Evolutionary conservation across 2,329 filamentous ascomycete species (phyloP), one percentile per base, ranked within the genome.

Genomic region (Nothopassalora personata): DNA sequence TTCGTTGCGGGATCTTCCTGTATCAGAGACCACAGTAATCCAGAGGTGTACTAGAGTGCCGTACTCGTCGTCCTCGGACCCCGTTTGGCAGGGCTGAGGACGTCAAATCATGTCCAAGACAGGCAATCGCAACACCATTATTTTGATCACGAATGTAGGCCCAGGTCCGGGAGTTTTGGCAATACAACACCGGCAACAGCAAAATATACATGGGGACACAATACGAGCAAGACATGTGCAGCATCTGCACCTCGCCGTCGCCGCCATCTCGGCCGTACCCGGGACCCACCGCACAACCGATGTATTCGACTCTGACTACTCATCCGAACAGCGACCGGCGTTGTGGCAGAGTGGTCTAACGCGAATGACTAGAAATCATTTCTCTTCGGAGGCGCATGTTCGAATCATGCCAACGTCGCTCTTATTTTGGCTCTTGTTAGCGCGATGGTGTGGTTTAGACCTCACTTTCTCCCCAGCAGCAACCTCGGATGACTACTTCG

Each of bases 351-450:
- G 50, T 53, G 50, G 50, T 53, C 39, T 53, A 53, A 33, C 27
- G 50, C 50, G 50, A 53, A 31, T 53, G 50, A 53, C 50, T 53
- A 53, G 50, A 53, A 53, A 53, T 53, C 50, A 53, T 31, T 53
- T 53, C 30, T 36, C 50, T 53, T 53, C 50, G 50, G 50, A 36
- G 30, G 50, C 50, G 31, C 30, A 53, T 33, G 50, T 53, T 53
- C 50, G 50, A 53, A 34, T 52, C 49, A 30, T 52, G 49, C 28
- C 27, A 19, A 15, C 27, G 49, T 52, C 49, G 49, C 27, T 19
- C 13, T 52, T 52, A 15, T 52, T 52, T 52, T 34, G 5, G 13
- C 7, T 49, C 28, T 5, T 49, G 23, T 5, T 4, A 49, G 9
- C 8, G n/a, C 19, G 43, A 18, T 49, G 47, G 48, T 7, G 13